These are phyloP conservation scores for Boletellus sp. DNA, from an alignment of 768 basidiomycete species.

Conservation along the genomic window DNA sequence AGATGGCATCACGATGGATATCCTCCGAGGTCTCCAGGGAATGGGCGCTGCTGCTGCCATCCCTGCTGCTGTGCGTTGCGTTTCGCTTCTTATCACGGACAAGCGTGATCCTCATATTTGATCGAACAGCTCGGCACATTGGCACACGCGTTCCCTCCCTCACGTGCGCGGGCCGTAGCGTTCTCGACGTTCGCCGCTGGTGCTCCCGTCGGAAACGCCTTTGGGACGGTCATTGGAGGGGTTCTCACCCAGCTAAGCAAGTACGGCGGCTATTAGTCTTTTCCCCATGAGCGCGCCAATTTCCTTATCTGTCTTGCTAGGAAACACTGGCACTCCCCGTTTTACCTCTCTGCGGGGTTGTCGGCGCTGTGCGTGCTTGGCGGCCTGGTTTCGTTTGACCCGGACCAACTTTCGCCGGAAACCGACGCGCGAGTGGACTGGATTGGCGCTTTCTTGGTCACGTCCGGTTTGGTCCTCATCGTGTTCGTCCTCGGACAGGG, in stretches of 20 bases:
- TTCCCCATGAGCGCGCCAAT: not conserved
- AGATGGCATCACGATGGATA: conserved; percentile 60
- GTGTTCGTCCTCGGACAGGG: conserved; percentile 73
- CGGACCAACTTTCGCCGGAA: conserved; percentile 43
- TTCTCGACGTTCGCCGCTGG: conserved; percentile 86
- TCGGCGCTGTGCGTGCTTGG: conserved; percentile 48
- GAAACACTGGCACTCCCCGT: conserved; percentile 62
- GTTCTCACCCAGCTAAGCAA: conserved; percentile 53
- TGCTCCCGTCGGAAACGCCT: conserved; percentile 72
- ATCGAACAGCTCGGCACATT: conserved; percentile 80
- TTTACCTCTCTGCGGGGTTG: conserved; percentile 60
- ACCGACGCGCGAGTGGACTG: conserved; percentile 61
- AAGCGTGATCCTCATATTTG: conserved; percentile 1
- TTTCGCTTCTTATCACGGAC: not conserved
- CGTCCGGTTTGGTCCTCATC: conserved; percentile 63
- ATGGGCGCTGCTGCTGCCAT: conserved; percentile 75
- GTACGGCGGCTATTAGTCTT: conserved; percentile 21
- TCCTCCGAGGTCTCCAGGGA: conserved; percentile 78
- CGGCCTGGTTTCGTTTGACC: conserved; percentile 54
- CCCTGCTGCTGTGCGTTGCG: conserved; percentile 58
- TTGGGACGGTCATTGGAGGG: conserved; percentile 73
- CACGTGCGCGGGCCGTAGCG: conserved; percentile 63
- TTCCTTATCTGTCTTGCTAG: conserved; percentile 10
- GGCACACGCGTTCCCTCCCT: conserved; percentile 71
- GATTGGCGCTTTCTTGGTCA: conserved; percentile 67